Conservation (phyloP, 352 stramenopile genomes). For the Phytopythium oedochilum region DNA sequence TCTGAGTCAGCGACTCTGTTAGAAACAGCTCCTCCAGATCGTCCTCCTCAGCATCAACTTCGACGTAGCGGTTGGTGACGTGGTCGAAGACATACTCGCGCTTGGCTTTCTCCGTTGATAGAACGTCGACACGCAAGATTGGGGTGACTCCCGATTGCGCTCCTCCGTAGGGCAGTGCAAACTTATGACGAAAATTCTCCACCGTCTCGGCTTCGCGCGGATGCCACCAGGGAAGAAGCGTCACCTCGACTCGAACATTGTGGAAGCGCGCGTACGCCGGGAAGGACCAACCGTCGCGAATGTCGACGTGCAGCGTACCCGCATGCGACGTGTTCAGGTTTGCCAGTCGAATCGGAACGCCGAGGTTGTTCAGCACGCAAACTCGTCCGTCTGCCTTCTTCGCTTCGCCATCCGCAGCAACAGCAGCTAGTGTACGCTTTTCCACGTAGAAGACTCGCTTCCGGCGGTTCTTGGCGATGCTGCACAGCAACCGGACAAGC, state of each 20-base stretch:
- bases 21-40: slow-evolving; percentile 24
- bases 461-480: slow-evolving; percentile 67
- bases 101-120: slow-evolving; percentile 63
- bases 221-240: slow-evolving; percentile 86
- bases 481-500: slow-evolving; percentile 72
- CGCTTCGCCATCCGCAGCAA: slow-evolving; percentile 72
- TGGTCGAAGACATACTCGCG: slow-evolving; percentile 85
- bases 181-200: slow-evolving; percentile 77
- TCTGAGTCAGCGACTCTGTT: slow-evolving; percentile 15
- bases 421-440: slow-evolving; percentile 66
- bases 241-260: slow-evolving; percentile 76
- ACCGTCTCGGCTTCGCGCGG: slow-evolving; percentile 65
- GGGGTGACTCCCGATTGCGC: slow-evolving; percentile 84
- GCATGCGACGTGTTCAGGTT: slow-evolving; percentile 86
- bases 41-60: slow-evolving; percentile 69
- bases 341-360: slow-evolving; percentile 81
- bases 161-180: slow-evolving; percentile 75
- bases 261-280: slow-evolving; percentile 82
- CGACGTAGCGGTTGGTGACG: slow-evolving; percentile 82
- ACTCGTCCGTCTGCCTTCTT: slow-evolving; percentile 84
- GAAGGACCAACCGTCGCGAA: slow-evolving; percentile 84
- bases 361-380: slow-evolving; percentile 86
- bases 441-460: slow-evolving; percentile 75
- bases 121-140: slow-evolving; percentile 76
- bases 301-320: slow-evolving; percentile 73